Base-by-base conservation (phyloP, 2,329 filamentous ascomycete species). In the Fusarium falciforme region DNA sequence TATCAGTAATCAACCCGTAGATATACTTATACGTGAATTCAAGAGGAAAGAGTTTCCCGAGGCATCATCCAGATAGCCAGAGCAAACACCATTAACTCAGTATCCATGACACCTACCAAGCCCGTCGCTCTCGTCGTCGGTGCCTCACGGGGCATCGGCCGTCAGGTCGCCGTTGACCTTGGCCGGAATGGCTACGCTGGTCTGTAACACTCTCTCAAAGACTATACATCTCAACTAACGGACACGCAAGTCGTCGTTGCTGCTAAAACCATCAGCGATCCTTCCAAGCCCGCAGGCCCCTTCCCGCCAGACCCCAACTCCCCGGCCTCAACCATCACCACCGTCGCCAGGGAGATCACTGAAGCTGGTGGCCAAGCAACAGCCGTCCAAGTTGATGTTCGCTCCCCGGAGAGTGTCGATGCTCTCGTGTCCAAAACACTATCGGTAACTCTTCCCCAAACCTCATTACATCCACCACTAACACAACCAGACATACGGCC, bases 281-380 rank as follows among this genome's bases (percentile, higher is more conserved):
- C 91, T 5, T 84, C 83, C 40, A 84, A 84, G 61, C 83, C 85
- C 20, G 78, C 85, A 31, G 78, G 66, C 3, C 88, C 92, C 0
- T 94, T 94, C 79, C 93, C 93, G 3, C 93, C 94, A 3, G 87
- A 94, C 77, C 93, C 93, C 16, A 95, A 96, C 83, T 95, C 93
- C 3, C 81, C 86, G 1, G 81, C 89, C 59, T 95, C 93, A 17
- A 96, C 94, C 29, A 94, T 96, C 83, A 93, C 87, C 81, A 96
- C 94, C 1, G 94, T 96, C 42, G 90, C 88, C 68, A 90, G 90
- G 49, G 94, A 97, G 80, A 96, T 96, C 76, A 84, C 79, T 20
- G 87, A 90, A 67, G 85, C 89, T 0, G 92, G 92, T 42, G 91
- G 91, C 47, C 85, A 87, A 10, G 92, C 93, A 0, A 88, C 87